Evolutionary conservation across 306 rosid species (phyloP), one percentile per base, ranked within the genome.

Genomic region (Canavalia ensiformis): DNA sequence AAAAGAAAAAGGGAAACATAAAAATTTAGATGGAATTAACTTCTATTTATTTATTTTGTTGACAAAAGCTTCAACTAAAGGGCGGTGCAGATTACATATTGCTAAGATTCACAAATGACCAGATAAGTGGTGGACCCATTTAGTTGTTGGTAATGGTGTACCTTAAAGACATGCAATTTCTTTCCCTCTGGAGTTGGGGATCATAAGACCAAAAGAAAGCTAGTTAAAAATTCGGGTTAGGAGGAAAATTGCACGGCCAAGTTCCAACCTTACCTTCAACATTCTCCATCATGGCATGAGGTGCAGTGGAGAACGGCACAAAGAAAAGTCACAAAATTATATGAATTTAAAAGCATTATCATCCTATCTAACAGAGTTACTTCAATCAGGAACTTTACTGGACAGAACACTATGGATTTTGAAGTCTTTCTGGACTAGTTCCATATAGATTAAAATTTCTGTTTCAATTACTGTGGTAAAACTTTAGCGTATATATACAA

Each of bases 341-440:
- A 31, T 59, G 34, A 47, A 65, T 50, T 51, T 45, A 25, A 52
- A 52, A 52, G 35, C 46, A 77, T 11, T 39, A 42, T 66, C 82
- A 67, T 54, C 56, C 18, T 52, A 68, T 44, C 70, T 45, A 54
- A 39, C 39, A 68, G 62, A 69, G 35, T 59, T 45, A 25, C 73
- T 54, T 63, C 42, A 41, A 51, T 60, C 9, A 6, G 54, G 62
- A 39, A 8, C 54, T 28, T 76, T 57, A 47, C 6, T 33, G 57
- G 60, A 64, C 73, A 76, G 77, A 55, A 57, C 63, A 72, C 28
- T n/a, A 46, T 8, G 6, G 66, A 18, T 44, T 78, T 67, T 45
- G 39, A 68, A 73, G 66, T 78, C 57, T 64, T 41, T 71, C 69
- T 56, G 68, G 81, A 76, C 79, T 72, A 45, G 77, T 76, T 45